Conservation (phyloP, 495 filamentous ascomycete species). For the Xylaria flabelliformis region DNA sequence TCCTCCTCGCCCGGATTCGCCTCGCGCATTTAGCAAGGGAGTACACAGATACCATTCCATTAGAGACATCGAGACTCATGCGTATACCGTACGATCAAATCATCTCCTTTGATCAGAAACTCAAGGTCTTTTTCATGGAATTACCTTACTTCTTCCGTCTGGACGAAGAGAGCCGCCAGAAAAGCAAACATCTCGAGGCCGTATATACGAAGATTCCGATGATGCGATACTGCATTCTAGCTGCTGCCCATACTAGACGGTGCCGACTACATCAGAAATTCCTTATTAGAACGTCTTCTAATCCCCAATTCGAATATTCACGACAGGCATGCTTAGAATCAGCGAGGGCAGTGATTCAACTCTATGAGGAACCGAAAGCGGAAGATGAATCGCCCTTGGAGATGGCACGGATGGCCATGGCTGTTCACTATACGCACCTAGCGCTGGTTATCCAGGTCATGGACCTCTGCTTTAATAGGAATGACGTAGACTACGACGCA, state of each 20-base stretch:
- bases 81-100: slow-evolving; percentile 49
- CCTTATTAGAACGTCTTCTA: background rate
- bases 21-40: slow-evolving; percentile 51
- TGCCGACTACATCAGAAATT: slow-evolving; percentile 50
- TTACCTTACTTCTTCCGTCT: slow-evolving; percentile 42
- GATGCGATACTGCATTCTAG: slow-evolving; percentile 49
- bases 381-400: slow-evolving; percentile 26
- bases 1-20: slow-evolving; percentile 49
- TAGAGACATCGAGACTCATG: slow-evolving; percentile 40
- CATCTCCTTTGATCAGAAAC: slow-evolving; percentile 27
- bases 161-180: slow-evolving; percentile 42
- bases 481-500: background rate
- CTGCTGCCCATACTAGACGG: slow-evolving; percentile 51
- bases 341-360: background rate
- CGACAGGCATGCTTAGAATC: slow-evolving; percentile 10
- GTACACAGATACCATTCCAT: slow-evolving; percentile 47
- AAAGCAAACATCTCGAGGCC: slow-evolving; percentile 44
- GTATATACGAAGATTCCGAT: slow-evolving; percentile 48
- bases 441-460: slow-evolving; percentile 42
- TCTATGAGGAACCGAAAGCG: slow-evolving; percentile 22
- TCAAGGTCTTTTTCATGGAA: background rate
- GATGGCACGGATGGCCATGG: slow-evolving; percentile 35
- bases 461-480: slow-evolving; percentile 36
- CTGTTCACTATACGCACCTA: slow-evolving; percentile 38
- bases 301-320: slow-evolving; percentile 8